Evolutionary conservation across 192 early-diverging fungal genomes (phyloP), one percentile per base, ranked within the genome.

Genomic region (Allomyces arbusculus): DNA sequence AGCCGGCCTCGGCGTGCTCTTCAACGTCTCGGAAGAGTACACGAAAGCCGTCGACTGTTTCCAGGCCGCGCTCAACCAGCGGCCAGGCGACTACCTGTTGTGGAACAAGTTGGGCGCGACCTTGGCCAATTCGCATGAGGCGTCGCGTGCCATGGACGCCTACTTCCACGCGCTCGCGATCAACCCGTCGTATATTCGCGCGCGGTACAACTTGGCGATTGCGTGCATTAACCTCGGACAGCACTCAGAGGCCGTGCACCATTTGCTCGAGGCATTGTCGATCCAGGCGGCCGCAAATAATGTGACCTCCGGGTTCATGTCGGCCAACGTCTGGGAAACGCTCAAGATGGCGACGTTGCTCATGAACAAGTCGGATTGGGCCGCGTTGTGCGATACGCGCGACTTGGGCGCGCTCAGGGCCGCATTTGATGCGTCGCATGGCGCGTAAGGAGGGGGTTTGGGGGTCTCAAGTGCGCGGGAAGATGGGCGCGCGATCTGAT

Each of bases 101-200:
- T 99, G 91, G 91, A 97, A 97, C 78, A 91, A 91, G 68, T 80
- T 97, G 25, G 96, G 96, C 10, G 96, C 96, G 5, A 99, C 94
- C 0, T 79, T 92, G 50, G 96, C 94, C 23, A 97, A 99, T 69
- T 80, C 87, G 16, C 80, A 80, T n/a, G 76, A 88, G 61, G 80
- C 86, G 23, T 65, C 74, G 23, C 78, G 82, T 19, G 92, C 94
- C 10, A 89, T 95, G 9, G 89, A 92, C 12, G 94, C 95, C 25
- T 99, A 99, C 70, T 92, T 87, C 67, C 81, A 87, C 20, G 96
- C 94, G 2, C 80, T 99, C 44, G 84, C 92, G 70, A 86, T 99
- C 69, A 94, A 97, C 64, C 96, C 96, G 20, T 83, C 83, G 22
- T 99, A 87, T 79, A 86, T 99, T 58, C 86, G 96, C 25, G 96